Conservation (phyloP, 2,329 filamentous ascomycete species). For the Fusarium fujikuroi region DNA sequence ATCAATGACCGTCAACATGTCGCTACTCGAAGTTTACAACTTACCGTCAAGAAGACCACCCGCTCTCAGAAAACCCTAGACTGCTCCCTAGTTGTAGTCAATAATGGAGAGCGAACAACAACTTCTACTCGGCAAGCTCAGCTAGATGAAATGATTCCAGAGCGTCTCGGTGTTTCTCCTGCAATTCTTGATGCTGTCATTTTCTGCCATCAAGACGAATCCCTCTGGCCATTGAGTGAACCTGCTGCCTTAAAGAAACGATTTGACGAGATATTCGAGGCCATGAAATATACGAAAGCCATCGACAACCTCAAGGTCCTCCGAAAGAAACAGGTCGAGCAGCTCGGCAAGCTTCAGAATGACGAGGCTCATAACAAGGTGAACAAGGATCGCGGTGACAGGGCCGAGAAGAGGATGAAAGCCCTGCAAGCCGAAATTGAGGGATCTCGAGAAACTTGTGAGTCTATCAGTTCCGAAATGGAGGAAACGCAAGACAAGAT, state of each 20-base stretch:
- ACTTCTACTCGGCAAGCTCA: constrained; percentile 85
- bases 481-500: constrained; percentile 67
- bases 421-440: constrained; percentile 75
- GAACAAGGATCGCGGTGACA: constrained; percentile 86
- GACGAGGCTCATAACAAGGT: constrained; percentile 81
- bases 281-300: constrained; percentile 94
- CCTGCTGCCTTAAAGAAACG: constrained; percentile 87
- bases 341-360: constrained; percentile 77
- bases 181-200: constrained; percentile 95
- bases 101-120: constrained; percentile 81
- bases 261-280: constrained; percentile 98
- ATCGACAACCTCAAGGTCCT: constrained; percentile 94
- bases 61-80: constrained; percentile 87
- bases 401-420: constrained; percentile 72
- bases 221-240: constrained; percentile 94
- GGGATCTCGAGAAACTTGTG: constrained; percentile 65
- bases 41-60: constrained; percentile 84
- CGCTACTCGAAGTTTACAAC: constrained; percentile 83
- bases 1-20: constrained; percentile 84
- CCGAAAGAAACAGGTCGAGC: constrained; percentile 82
- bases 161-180: constrained; percentile 87
- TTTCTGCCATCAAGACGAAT: constrained; percentile 98
- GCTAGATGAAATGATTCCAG: constrained; percentile 84
- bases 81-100: constrained; percentile 77
- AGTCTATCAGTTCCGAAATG: constrained; percentile 69